Percentiles rank a stretch among this genome's conserved stretches.
Evolutionary conservation across 208 protist species (phyloP).

Genomic region (Wallacemonas sp.): DNA sequence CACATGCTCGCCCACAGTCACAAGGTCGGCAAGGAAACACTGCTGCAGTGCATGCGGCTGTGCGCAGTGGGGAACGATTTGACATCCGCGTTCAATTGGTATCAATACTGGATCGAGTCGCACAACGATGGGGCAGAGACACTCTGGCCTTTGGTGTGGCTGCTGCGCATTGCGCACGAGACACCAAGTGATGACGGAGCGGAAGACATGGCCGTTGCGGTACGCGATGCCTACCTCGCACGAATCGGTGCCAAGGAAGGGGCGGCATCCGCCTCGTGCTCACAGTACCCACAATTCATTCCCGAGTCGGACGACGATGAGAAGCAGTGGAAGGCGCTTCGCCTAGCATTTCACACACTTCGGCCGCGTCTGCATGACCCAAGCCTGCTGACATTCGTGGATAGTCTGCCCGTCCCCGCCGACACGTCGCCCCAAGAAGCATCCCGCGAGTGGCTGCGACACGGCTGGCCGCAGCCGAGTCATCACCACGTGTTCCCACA

Average conservation of each 20-base stretch:
- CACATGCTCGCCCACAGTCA: slow-evolving; percentile 67
- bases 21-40: slow-evolving; percentile 57
- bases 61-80: slow-evolving; percentile 79
- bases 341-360: slow-evolving; percentile 38
- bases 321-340: slow-evolving; percentile 35
- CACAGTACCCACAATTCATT: not conserved
- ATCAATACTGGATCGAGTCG: slow-evolving; percentile 81
- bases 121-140: slow-evolving; percentile 23
- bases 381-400: slow-evolving; percentile 46
- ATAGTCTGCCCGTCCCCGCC: slow-evolving; percentile 24
- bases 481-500: slow-evolving; percentile 68
- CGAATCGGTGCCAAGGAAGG: slow-evolving; percentile 24
- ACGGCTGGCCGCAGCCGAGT: slow-evolving; percentile 48
- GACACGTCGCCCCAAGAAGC: not conserved
- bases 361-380: slow-evolving; percentile 29
- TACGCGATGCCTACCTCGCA: slow-evolving; percentile 61
- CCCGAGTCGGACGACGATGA: slow-evolving; percentile 23
- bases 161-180: slow-evolving; percentile 52
- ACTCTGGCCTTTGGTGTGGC: slow-evolving; percentile 47
- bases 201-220: slow-evolving; percentile 78
- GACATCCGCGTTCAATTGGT: slow-evolving; percentile 80
- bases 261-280: not conserved
- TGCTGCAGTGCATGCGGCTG: slow-evolving; percentile 78
- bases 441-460: not conserved
- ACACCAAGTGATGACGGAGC: slow-evolving; percentile 73